Evolutionary conservation across 108 stramenopile species (phyloP), one percentile per base, ranked within the genome.

Genomic region (Discostella pseudostelligera): DNA sequence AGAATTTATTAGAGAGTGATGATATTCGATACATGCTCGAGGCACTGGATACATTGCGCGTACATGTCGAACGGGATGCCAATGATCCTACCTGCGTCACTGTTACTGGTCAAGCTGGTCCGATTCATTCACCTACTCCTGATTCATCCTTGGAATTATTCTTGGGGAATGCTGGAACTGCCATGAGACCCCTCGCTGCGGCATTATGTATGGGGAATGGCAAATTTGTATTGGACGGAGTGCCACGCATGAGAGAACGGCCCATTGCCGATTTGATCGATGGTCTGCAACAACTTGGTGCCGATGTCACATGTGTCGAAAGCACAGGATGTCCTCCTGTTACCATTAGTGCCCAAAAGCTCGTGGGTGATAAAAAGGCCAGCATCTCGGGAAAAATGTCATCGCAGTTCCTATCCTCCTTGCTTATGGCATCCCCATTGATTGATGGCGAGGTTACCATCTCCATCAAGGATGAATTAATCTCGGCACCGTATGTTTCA

Each of bases 21-120:
- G 97, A 98, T 81, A 97, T 96, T 69, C 81, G 81, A n/a, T 94
- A 95, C 86, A 97, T 98, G 96, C 81, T 98, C 11, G 82, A 88
- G 12, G 97, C 96, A 3, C 76, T 98, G 26, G 87, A 93, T 47
- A 67, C 74, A 3, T 72, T 97, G 67, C 65, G 88, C 45, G 96
- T 97, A 8, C 85, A 87, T 13, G 72, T 93, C 0, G 86, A 82
- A 29, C 68, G 79, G 17, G 76, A 90, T 47, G 72, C 64, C 20
- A 56, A 60, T n/a, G 79, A 80, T 35, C 59, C 76, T 24, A 81
- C 91, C 9, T 73, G 84, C 7, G 94, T 95, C 8, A 78, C 70
- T 17, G 87, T 93, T 3, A 80, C 74, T 26, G 95, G 96, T 45
- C 85, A 86, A 59, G 87, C 70, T 25, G 95, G 95, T 16, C 86